Evolutionary conservation across 1,139 yeast genomes (phyloP), one percentile per base, ranked within the genome.

Genomic region (Protomyces arabidopsidicola): DNA sequence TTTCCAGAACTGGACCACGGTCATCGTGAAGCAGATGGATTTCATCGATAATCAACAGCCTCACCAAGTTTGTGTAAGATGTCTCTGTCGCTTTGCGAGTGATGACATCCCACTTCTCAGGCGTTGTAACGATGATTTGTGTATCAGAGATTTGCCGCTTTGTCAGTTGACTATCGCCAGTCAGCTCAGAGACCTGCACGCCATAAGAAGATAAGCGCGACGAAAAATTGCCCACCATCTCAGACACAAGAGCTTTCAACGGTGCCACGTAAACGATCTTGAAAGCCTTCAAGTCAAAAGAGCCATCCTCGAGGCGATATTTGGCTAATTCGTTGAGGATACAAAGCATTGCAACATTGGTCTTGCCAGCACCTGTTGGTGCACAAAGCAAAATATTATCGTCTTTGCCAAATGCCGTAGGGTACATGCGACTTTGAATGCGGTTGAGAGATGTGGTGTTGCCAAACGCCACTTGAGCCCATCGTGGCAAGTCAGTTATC

Each of bases 281-380:
- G 73, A 88, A 73, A 53, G 81, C 78, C 36, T 56, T 51, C n/a
- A 36, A 36, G 18, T 54, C 51, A 9, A 89, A 73, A 10, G 77
- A 75, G 0, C 86, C 87, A 0, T 73, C 74, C 12, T 74, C 72
- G 60, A 79, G 75, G 69, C 87, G 78, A 71, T 76, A 82, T 60
- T 86, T 82, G 0, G 82, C 78, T 34, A 90, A 74, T 0, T 88
- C 78, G 63, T 87, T 79, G 24, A 91, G 76, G 5, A 89, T 81
- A 0, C 97, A 78, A 64, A 93, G 76, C 84, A 93, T 81, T 0
- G 98, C 98, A 39, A 91, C 96, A 74, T 93, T 93, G 14, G 98
- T 93, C 73, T 93, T 93, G 77, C 98, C 98, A 2, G 97, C 97
- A 76, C 98, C 98, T 0, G 98, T 93, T 2, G 98, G 98, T 0